These are phyloP conservation scores for Pestalotiopsis sp. DNA, from an alignment of 2,329 filamentous ascomycete species.

Conservation along the genomic window DNA sequence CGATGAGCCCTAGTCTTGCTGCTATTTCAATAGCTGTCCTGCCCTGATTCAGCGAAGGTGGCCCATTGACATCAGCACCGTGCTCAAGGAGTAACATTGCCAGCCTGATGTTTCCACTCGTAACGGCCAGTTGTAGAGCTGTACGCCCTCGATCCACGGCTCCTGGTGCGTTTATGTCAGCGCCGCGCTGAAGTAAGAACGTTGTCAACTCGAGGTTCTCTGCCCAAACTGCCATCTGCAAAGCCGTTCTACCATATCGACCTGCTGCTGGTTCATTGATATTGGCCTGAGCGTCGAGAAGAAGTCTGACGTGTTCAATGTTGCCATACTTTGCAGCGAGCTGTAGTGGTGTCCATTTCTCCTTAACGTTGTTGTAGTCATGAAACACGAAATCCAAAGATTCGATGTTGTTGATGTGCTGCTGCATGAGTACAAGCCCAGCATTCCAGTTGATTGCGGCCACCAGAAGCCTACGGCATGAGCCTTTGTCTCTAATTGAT, in stretches of 20 bases:
- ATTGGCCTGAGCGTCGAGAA: neutral
- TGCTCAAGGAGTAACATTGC: neutral
- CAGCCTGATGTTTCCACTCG: rapidly evolving
- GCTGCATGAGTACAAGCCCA: neutral
- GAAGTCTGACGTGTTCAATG: neutral
- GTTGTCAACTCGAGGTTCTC: neutral
- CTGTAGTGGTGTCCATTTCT: neutral
- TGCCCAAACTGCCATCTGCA: neutral
- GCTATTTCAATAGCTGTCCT: neutral
- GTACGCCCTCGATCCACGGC: neutral
- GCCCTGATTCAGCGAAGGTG: neutral
- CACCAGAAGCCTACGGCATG: neutral
- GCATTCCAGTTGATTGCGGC: neutral
- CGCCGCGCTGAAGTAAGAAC: neutral
- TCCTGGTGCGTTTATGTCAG: neutral
- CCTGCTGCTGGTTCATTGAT: neutral
- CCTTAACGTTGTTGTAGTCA: too few species aligned
- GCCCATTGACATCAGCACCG: neutral
- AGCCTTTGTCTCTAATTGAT: neutral
- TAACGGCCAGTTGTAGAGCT: neutral
- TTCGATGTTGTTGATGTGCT: neutral
- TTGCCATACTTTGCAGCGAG: neutral
- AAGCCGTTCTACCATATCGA: neutral
- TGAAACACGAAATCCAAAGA: neutral
- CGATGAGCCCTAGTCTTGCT: neutral